Conservation (phyloP, 2,329 filamentous ascomycete genomes). For the Aspergillus niger region DNA sequence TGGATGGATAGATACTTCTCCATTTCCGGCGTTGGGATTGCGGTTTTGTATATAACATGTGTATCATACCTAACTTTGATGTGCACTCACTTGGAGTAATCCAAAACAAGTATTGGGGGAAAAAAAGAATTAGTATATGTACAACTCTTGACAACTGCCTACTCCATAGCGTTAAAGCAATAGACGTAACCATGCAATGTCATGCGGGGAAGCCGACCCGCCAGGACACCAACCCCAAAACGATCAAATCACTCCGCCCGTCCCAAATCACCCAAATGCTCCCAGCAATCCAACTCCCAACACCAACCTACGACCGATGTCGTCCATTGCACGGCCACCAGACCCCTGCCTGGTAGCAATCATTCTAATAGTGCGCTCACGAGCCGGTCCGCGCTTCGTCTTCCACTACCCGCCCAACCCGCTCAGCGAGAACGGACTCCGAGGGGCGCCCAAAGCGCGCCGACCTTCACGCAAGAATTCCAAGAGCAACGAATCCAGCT, state of each 20-base stretch:
- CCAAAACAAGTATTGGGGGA: not conserved
- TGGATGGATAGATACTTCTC: not conserved
- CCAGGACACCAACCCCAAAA: slow-evolving; percentile 5
- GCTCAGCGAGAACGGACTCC: slow-evolving; percentile 42
- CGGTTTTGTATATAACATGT: not conserved
- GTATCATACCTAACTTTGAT: slow-evolving; percentile 1
- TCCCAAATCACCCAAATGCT: not conserved
- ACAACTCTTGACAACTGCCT: not conserved
- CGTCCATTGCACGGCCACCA: slow-evolving; percentile 50
- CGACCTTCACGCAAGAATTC: slow-evolving; percentile 37
- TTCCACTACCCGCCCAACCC: slow-evolving; percentile 78
- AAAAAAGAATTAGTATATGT: not conserved
- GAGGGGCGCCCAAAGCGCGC: slow-evolving; percentile 37
- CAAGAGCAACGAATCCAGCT: slow-evolving; percentile 42
- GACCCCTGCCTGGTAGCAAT: slow-evolving; percentile 67
- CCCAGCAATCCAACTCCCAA: slow-evolving; percentile 17
- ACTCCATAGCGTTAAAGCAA: too few relatives aligned
- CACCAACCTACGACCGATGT: slow-evolving; percentile 37
- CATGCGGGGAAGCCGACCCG: slow-evolving; percentile 23
- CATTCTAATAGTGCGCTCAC: slow-evolving; percentile 72
- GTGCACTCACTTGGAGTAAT: not conserved
- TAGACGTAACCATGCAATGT: not conserved
- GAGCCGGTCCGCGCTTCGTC: slow-evolving; percentile 77
- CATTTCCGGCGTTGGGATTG: slow-evolving; percentile 3
- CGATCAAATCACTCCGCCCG: not conserved